A percentile compares a stretch with the other conserved stretches of the same genome.
Conservation (phyloP, 768 basidiomycete genomes). For the Mrakia blollopis region DNA sequence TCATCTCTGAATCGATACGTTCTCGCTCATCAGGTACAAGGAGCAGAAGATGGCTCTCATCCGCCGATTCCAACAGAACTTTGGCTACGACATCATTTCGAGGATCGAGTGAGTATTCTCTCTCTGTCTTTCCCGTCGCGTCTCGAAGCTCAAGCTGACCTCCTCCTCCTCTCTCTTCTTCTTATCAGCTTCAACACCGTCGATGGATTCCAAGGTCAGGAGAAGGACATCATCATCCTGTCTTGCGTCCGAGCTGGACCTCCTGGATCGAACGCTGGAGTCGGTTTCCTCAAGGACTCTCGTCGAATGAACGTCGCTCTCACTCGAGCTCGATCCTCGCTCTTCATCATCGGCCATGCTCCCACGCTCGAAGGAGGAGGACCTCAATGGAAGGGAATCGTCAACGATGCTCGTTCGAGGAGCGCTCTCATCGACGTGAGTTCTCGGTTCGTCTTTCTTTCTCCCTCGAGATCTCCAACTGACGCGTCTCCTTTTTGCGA, state of each 20-base stretch:
- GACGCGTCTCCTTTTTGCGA: background rate
- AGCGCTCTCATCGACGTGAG: constrained; percentile 61
- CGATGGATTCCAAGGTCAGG: constrained; percentile 98
- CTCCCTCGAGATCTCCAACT: background rate
- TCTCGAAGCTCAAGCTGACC: background rate
- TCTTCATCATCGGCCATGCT: constrained; percentile 88
- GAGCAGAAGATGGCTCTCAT: constrained; percentile 77
- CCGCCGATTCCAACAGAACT: constrained; percentile 61
- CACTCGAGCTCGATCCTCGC: constrained; percentile 74
- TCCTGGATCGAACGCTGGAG: constrained; percentile 55
- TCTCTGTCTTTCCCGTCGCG: too few relatives aligned
- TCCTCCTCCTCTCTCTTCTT: constrained; percentile 3
- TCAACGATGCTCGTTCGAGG: constrained; percentile 67
- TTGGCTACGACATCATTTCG: constrained; percentile 63
- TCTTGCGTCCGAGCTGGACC: constrained; percentile 93
- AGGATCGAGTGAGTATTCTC: constrained; percentile 55
- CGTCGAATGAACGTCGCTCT: constrained; percentile 27
- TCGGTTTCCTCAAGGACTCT: constrained; percentile 83
- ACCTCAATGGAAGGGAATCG: constrained; percentile 69
- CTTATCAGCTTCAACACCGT: constrained; percentile 74
- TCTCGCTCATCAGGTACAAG: constrained; percentile 52
- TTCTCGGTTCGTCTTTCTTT: background rate
- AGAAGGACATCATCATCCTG: constrained; percentile 95
- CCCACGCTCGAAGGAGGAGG: constrained; percentile 79
- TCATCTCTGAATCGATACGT: background rate